phyloP scores from a whole-genome alignment of 164 flowering plant species.

The Stephania japonica region DNA sequence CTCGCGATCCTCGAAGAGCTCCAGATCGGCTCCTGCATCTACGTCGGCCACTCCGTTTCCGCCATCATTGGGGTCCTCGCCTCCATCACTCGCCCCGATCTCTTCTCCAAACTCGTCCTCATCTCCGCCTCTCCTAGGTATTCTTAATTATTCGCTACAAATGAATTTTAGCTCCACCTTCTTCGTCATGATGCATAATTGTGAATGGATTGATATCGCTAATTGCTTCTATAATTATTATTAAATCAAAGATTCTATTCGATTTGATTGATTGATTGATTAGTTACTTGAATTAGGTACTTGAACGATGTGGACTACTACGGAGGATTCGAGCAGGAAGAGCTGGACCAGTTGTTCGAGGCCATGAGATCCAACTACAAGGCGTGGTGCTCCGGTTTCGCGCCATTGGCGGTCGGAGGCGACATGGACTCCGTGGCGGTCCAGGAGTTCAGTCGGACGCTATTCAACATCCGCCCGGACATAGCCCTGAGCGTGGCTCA shows the following conservation, averaged over 20 bases:
- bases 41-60: slow-evolving; percentile 89
- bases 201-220: no score
- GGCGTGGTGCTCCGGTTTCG: slow-evolving; percentile 46
- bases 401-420: slow-evolving; percentile 45
- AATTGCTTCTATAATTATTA: no score
- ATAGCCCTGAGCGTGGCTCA: slow-evolving; percentile 38
- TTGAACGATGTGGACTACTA: slow-evolving; percentile 42
- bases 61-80: slow-evolving; percentile 68
- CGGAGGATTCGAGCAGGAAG: slow-evolving; percentile 51
- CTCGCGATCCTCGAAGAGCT: slow-evolving; percentile 60
- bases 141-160: no score
- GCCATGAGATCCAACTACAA: slow-evolving; percentile 41
- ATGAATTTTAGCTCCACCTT: no score
- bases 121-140: slow-evolving; percentile 81
- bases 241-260: not conserved
- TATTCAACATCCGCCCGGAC: slow-evolving; percentile 50
- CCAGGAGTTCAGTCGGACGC: slow-evolving; percentile 50
- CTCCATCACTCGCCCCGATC: slow-evolving; percentile 79
- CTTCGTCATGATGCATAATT: no score
- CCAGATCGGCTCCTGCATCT: slow-evolving; percentile 49
- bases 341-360: slow-evolving; percentile 37
- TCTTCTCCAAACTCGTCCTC: slow-evolving; percentile 71
- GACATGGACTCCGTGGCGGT: slow-evolving; percentile 47
- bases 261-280: not conserved
- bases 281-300: slow-evolving; percentile 22